These are phyloP conservation scores for Angomonas deanei DNA, from an alignment of 208 protist genomes.

Conservation along the genomic window DNA sequence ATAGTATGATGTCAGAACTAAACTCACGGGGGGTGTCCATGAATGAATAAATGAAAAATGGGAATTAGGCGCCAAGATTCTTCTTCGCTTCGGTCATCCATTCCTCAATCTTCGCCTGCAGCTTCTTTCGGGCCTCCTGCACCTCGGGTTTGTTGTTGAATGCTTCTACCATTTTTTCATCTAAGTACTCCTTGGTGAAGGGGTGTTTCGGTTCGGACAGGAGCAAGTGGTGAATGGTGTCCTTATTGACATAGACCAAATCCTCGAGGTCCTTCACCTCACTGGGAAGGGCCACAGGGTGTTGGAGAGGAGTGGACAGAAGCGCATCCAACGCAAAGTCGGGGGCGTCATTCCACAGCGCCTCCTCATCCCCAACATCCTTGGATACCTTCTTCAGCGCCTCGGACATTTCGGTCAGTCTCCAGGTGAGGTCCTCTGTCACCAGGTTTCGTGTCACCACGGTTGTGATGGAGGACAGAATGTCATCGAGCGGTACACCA, in stretches of 20 bases:
- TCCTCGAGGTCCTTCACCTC: slow-evolving; percentile 76
- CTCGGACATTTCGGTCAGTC: slow-evolving; percentile 52
- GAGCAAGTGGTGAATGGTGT: slow-evolving; percentile 81
- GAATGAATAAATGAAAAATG: not conserved
- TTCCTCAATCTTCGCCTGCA: slow-evolving; percentile 47
- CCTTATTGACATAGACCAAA: slow-evolving; percentile 75
- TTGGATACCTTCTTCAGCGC: slow-evolving; percentile 43
- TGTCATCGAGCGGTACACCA: slow-evolving; percentile 52
- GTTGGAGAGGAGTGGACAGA: slow-evolving; percentile 67
- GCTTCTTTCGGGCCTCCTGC: slow-evolving; percentile 28
- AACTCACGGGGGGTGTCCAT: not conserved
- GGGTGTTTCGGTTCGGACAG: slow-evolving; percentile 85
- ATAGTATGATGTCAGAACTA: not conserved
- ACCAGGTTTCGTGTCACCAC: slow-evolving; percentile 68
- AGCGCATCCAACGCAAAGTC: slow-evolving; percentile 82
- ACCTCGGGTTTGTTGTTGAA: slow-evolving; percentile 80
- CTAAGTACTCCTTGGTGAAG: slow-evolving; percentile 87
- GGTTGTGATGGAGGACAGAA: slow-evolving; percentile 43
- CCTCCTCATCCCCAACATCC: slow-evolving; percentile 66
- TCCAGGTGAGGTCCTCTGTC: slow-evolving; percentile 47
- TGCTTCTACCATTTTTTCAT: slow-evolving; percentile 69
- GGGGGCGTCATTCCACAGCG: slow-evolving; percentile 80
- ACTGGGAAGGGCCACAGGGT: slow-evolving; percentile 77
- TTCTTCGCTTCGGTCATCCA: slow-evolving; percentile 49
- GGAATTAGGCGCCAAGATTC: not conserved